A percentile compares a stretch with the other conserved stretches of the same genome.
Evolutionary conservation across 352 stramenopile species (phyloP).

Genomic region (Phytophthora rubi): DNA sequence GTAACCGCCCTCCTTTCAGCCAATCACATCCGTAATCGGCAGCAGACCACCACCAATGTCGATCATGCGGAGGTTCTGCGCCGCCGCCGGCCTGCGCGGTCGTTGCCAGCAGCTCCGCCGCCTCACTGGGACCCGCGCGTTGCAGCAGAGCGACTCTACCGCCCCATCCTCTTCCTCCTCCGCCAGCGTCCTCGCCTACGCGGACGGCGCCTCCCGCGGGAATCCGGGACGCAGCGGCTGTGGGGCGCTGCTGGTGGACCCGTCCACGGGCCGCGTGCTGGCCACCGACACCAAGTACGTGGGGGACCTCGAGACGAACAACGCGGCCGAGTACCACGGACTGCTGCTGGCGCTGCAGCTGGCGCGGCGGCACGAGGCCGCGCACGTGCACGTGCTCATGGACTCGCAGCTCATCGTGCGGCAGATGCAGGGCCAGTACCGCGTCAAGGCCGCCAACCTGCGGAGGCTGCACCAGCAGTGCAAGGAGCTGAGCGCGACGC

Average conservation of each 20-base stretch:
- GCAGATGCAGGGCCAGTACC: constrained; percentile 77
- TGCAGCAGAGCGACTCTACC: background rate
- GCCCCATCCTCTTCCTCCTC: background rate
- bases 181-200: constrained; percentile 47
- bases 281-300: constrained; percentile 53
- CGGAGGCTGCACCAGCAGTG: constrained; percentile 50
- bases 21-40: background rate
- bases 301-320: constrained; percentile 74
- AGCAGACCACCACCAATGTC: no score
- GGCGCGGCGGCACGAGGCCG: constrained; percentile 44
- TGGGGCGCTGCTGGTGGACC: constrained; percentile 63
- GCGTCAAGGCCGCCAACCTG: constrained; percentile 71
- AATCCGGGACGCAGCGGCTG: constrained; percentile 72
- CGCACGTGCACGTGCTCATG: constrained; percentile 64
- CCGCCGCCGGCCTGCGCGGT: background rate
- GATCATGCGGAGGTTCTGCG: background rate
- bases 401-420: constrained; percentile 84
- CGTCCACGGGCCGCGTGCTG: constrained; percentile 45
- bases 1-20: background rate
- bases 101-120: background rate
- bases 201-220: constrained; percentile 74
- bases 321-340: constrained; percentile 73
- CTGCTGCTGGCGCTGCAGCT: constrained; percentile 68
- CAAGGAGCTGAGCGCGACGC: constrained; percentile 34
- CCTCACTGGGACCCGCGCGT: background rate